These are phyloP conservation scores for Camelina sativa DNA, from an alignment of 345 rosid genomes.

Conservation along the genomic window DNA sequence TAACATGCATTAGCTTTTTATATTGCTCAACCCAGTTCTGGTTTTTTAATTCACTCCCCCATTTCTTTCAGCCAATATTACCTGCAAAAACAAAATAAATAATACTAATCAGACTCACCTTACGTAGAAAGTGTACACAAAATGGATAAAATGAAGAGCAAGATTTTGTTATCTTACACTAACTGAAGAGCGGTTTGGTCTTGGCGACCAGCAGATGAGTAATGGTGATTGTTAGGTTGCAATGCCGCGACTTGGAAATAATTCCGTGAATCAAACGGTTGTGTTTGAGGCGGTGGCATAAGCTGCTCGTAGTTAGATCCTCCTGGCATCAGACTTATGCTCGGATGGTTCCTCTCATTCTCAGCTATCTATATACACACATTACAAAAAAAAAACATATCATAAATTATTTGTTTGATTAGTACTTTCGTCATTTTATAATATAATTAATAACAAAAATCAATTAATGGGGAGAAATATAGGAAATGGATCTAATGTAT, in stretches of 20 bases:
- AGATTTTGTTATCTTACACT: slow-evolving; percentile 55
- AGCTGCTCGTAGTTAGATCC: slow-evolving; percentile 68
- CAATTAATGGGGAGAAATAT: background rate
- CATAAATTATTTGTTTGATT: background rate
- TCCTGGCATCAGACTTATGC: slow-evolving; percentile 88
- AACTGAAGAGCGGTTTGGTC: slow-evolving; percentile 87
- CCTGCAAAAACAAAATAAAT: slow-evolving; percentile 27
- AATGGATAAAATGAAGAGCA: background rate
- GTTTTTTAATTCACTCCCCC: slow-evolving; percentile 41
- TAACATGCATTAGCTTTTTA: slow-evolving; percentile 33
- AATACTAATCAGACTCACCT: background rate
- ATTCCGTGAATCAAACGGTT: slow-evolving; percentile 66
- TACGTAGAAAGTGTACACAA: background rate
- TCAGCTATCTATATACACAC: slow-evolving; percentile 68
- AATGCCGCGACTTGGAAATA: slow-evolving; percentile 84
- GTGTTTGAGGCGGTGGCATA: slow-evolving; percentile 55
- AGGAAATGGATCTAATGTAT: background rate
- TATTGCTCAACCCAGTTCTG: slow-evolving; percentile 40
- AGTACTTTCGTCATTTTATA: background rate
- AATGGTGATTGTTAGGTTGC: slow-evolving; percentile 67
- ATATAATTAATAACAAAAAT: background rate
- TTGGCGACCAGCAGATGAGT: slow-evolving; percentile 49
- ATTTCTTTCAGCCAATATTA: slow-evolving; percentile 33
- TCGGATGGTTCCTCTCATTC: slow-evolving; percentile 74
- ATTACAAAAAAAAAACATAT: slow-evolving; percentile 6